phyloP scores from a whole-genome alignment of 352 stramenopile genomes.

The Phytophthora melonis region DNA sequence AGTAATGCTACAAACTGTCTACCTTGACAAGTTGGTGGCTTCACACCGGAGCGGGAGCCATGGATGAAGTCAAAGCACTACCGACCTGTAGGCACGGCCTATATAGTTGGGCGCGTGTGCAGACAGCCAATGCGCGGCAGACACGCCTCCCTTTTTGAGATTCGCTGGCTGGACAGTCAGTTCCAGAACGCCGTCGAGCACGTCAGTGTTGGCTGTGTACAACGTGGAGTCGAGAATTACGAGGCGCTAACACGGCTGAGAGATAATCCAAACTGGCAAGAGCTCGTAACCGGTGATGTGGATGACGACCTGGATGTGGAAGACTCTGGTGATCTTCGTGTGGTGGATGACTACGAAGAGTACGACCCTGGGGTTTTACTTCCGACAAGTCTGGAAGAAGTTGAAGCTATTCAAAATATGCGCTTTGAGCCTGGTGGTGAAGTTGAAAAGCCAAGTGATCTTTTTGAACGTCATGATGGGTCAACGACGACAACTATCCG shows the following conservation, averaged over 20 bases:
- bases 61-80: constrained; percentile 20
- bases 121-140: neutral
- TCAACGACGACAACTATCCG: neutral
- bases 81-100: constrained; percentile 1
- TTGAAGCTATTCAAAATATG: neutral
- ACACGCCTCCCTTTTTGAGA: too few species aligned
- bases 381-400: neutral
- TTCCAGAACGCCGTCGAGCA: too few species aligned
- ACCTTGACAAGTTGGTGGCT: constrained; percentile 15
- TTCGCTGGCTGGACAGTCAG: too few species aligned
- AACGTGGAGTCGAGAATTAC: too few species aligned
- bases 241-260: too few species aligned
- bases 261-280: too few species aligned
- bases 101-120: constrained; percentile 12
- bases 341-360: neutral
- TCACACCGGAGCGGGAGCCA: constrained; percentile 2
- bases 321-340: neutral
- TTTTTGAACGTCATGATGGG: neutral
- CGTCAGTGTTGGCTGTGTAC: too few species aligned
- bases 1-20: constrained; percentile 3
- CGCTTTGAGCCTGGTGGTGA: neutral
- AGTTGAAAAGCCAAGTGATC: neutral
- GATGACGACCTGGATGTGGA: neutral
- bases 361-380: neutral
- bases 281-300: too few species aligned